Conservation (phyloP, 805 yeast species). For the Monosporozyma aerobia region DNA sequence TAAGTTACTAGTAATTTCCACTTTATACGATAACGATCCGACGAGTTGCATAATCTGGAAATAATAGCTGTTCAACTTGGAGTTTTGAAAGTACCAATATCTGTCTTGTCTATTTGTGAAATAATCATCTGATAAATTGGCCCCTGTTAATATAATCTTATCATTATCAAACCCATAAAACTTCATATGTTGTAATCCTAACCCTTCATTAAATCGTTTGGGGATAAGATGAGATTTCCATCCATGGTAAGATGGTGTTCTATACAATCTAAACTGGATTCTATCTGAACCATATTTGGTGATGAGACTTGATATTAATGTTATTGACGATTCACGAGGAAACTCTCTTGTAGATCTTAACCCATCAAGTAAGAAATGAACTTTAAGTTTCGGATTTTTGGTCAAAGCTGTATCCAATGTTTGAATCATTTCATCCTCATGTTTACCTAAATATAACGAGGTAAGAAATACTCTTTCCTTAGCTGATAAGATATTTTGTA, state of each 20-base stretch:
- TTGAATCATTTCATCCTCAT: constrained; percentile 65
- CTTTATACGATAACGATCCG: constrained; percentile 59
- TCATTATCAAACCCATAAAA: constrained; percentile 93
- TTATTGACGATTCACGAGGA: constrained; percentile 67
- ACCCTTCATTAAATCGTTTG: constrained; percentile 77
- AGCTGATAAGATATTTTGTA: constrained; percentile 53
- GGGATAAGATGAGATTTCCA: constrained; percentile 60
- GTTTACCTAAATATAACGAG: constrained; percentile 76
- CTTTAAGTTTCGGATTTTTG: constrained; percentile 50
- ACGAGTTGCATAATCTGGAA: constrained; percentile 60
- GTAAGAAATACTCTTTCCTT: constrained; percentile 66
- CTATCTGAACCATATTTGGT: constrained; percentile 52
- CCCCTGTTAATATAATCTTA: constrained; percentile 82
- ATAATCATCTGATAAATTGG: constrained; percentile 84
- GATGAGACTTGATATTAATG: constrained; percentile 57
- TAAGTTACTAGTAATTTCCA: constrained; percentile 41
- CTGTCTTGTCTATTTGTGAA: constrained; percentile 93
- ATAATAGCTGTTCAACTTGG: constrained; percentile 59
- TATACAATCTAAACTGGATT: constrained; percentile 76
- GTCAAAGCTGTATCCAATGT: constrained; percentile 53
- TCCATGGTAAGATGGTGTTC: constrained; percentile 78
- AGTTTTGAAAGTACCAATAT: constrained; percentile 62
- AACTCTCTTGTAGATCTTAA: constrained; percentile 89
- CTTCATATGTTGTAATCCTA: constrained; percentile 95
- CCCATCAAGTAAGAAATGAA: constrained; percentile 75